These are phyloP conservation scores for Diplodia seriata DNA, from an alignment of 2,329 filamentous ascomycete genomes.

Conservation along the genomic window DNA sequence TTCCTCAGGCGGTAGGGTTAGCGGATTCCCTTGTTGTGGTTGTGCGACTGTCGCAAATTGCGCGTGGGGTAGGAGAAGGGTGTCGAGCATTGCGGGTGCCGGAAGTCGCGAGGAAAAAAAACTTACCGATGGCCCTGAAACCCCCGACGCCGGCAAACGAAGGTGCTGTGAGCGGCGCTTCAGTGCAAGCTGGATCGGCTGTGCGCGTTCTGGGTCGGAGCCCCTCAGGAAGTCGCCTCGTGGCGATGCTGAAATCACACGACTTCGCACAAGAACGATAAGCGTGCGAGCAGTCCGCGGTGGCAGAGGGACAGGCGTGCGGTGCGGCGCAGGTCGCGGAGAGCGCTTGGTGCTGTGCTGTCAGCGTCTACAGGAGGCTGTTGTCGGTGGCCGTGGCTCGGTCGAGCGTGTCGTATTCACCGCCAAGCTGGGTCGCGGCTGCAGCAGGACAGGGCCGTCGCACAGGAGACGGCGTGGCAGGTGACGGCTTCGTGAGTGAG, in stretches of 20 bases:
- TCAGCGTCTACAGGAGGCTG: conserved; percentile 34
- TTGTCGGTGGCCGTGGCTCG: conserved; percentile 41
- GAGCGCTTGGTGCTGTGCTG: conserved; percentile 24
- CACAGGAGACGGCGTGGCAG: conserved; percentile 25
- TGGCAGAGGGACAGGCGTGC: conserved; percentile 42
- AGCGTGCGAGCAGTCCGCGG: conserved; percentile 38
- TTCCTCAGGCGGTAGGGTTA: conserved; percentile 18
- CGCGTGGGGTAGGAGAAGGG: conserved; percentile 31
- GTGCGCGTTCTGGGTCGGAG: conserved; percentile 46
- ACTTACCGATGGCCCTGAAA: conserved; percentile 30
- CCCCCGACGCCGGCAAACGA: conserved; percentile 32
- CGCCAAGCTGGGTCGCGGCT: conserved; percentile 42
- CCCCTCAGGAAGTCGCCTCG: conserved; percentile 48
- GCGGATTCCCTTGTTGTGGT: conserved; percentile 17
- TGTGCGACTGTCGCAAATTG: conserved; percentile 32
- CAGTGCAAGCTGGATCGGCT: conserved; percentile 25
- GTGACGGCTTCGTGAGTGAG: conserved; percentile 12
- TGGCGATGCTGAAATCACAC: conserved; percentile 45
- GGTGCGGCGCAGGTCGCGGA: conserved; percentile 37
- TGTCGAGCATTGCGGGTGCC: conserved; percentile 19
- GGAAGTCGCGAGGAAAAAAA: conserved; percentile 25
- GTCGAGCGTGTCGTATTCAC: conserved; percentile 41
- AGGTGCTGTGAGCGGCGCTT: conserved; percentile 30
- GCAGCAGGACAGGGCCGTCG: conserved; percentile 32
- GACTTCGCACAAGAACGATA: conserved; percentile 42